Conservation (phyloP, 495 filamentous ascomycete species). For the Neurospora sp. region DNA sequence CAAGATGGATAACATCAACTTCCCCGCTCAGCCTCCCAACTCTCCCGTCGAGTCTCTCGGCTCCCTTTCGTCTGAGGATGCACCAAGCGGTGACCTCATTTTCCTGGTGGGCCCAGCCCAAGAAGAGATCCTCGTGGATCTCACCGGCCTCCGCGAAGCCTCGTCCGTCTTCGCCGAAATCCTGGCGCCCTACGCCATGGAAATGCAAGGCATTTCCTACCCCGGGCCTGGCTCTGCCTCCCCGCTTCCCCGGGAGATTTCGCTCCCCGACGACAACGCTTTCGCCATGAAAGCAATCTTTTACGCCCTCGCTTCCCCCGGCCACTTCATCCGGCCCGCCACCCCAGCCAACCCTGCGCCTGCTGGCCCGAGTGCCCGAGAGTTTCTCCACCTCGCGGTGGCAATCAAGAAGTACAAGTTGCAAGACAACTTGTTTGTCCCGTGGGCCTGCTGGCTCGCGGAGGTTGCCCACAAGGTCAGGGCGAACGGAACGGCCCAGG, state of each 20-base stretch:
- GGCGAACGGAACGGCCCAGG: not conserved
- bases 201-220: not conserved
- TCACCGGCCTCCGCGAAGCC: not conserved
- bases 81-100: not conserved
- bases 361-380: not conserved
- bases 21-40: not conserved
- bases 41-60: not conserved
- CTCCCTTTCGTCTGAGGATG: not conserved
- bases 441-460: not conserved
- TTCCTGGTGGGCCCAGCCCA: not conserved
- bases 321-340: not conserved
- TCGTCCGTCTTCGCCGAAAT: not conserved
- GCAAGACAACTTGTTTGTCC: not conserved
- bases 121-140: not conserved
- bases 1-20: not conserved
- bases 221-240: not conserved
- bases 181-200: not conserved
- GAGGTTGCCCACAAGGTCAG: not conserved
- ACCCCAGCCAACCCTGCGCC: not conserved
- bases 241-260: not conserved
- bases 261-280: not conserved
- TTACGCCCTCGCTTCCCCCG: not conserved
- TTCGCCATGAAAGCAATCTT: not conserved
- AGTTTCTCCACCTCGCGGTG: not conserved
- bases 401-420: not conserved